Conservation (phyloP, 352 stramenopile species). For the Aphanomyces astaci region DNA sequence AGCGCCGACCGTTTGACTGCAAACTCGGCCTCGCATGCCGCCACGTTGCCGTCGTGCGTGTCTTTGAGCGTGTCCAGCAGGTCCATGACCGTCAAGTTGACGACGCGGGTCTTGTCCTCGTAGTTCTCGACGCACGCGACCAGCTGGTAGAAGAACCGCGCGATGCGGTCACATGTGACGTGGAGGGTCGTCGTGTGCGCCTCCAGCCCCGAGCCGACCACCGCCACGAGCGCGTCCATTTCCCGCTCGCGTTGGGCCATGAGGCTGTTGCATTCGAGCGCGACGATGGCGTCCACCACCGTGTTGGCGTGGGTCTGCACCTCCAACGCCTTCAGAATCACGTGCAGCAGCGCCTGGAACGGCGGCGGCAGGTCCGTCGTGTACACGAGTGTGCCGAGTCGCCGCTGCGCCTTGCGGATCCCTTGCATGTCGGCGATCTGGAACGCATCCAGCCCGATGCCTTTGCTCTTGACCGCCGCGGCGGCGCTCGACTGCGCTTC, state of each 20-base stretch:
- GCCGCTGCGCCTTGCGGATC: constrained; percentile 73
- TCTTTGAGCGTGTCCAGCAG: constrained; percentile 69
- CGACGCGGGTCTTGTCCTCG: constrained; percentile 43
- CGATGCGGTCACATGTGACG: constrained; percentile 46
- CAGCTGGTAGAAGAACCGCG: constrained; percentile 53
- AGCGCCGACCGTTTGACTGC: constrained; percentile 39
- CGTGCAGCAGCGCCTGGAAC: constrained; percentile 47
- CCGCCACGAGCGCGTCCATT: constrained; percentile 46
- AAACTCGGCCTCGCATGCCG: constrained; percentile 45
- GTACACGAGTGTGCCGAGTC: constrained; percentile 63
- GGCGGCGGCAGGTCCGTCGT: constrained; percentile 48
- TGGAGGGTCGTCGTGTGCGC: constrained; percentile 50
- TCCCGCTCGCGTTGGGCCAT: constrained; percentile 42
- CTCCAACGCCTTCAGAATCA: constrained; percentile 42
- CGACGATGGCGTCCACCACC: constrained; percentile 56
- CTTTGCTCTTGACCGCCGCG: not conserved
- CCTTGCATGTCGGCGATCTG: constrained; percentile 54
- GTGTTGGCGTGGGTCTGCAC: constrained; percentile 58
- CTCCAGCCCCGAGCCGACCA: constrained; percentile 44
- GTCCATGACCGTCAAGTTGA: constrained; percentile 63
- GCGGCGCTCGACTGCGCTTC: constrained; percentile 6
- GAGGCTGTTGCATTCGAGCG: constrained; percentile 41
- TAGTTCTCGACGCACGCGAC: constrained; percentile 49
- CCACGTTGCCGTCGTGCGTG: constrained; percentile 44
- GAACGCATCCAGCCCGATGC: constrained; percentile 26